Base-by-base conservation (phyloP, 352 stramenopile genomes). In the Peronospora destructor region DNA sequence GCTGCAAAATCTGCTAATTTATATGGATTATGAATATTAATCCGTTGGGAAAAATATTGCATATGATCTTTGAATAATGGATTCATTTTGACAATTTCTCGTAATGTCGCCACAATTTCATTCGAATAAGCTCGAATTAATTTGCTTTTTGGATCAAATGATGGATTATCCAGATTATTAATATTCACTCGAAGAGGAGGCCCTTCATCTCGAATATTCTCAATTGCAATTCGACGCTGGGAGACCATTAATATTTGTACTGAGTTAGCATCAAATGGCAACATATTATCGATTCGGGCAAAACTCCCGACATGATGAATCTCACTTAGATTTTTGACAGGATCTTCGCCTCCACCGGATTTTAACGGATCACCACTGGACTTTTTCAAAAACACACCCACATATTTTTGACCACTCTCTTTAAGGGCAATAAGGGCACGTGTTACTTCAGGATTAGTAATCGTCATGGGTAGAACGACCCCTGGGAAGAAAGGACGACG, bases 1-100 rank as follows among this genome's bases (percentile, higher is more conserved):
- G 95, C 94, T 0, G 94, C 95, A 85, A 99, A 98, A 66, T 99
- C 95, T 0, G 95, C 95, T n/a, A 99, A 66, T 50, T 96, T 94
- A 74, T 97, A 98, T 6, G 96, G 94, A 72, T 99, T 95, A 63
- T 96, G 87, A 19, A 96, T 91, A 59, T 98, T 91, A 32, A 97
- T 81, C 14, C 87, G 69, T 64, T 97, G 89, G 23, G 89, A 94
- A 61, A 98, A 98, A 60, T 97, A 98, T 56, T 97, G 85, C 48
- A 99, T 95, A 67, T 98, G 94, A 60, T 99, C 95, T 53, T 97
- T 96, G 55, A 99, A 97, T 11, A 99, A 59, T 16, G 94, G 93
- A 67, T 99, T 99, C 49, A 97, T 66, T 61, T 98, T 96, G 19
- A 98, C 88, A 30, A 99, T 87, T 59, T 98, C 94, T 21, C 95